Evolutionary conservation across 805 yeast species (phyloP).

Genomic region (Lipomyces mesembrius): DNA sequence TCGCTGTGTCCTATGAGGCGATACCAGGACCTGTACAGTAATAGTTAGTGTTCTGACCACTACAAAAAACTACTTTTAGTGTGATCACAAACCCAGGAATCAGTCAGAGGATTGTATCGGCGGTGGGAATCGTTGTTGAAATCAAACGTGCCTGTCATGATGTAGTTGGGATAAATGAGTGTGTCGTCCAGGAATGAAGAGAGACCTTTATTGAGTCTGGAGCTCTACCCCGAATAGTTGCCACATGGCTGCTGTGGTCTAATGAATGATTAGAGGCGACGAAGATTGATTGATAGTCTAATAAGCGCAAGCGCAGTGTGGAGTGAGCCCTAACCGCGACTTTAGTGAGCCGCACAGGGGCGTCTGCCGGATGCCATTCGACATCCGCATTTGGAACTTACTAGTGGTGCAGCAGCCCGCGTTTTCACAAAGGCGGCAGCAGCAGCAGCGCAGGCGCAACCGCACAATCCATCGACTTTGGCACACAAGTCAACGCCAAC

Average conservation of each 20-base stretch:
- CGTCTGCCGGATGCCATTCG: neutral
- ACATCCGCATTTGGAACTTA: neutral
- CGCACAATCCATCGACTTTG: too few relatives aligned
- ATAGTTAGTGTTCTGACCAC: neutral
- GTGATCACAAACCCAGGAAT: constrained; percentile 53
- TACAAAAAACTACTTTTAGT: neutral
- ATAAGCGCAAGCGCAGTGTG: constrained; percentile 13
- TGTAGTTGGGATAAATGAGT: neutral
- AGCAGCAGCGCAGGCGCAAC: too few relatives aligned
- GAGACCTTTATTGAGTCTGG: neutral
- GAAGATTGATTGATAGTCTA: neutral
- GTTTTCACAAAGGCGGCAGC: too few relatives aligned
- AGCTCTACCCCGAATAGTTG: neutral
- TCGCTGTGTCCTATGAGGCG: constrained; percentile 77
- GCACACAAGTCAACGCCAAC: too few relatives aligned
- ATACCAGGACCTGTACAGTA: constrained; percentile 53
- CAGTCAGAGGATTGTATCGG: constrained; percentile 70
- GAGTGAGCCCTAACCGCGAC: neutral
- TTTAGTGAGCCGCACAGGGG: neutral
- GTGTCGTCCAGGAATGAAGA: neutral
- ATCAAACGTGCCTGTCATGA: constrained; percentile 23
- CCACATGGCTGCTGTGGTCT: neutral
- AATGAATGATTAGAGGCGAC: neutral
- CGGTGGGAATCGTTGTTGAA: constrained; percentile 56
- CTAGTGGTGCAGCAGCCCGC: too few relatives aligned